Conservation (phyloP, 768 basidiomycete genomes). For the Termitomyces heimii region DNA sequence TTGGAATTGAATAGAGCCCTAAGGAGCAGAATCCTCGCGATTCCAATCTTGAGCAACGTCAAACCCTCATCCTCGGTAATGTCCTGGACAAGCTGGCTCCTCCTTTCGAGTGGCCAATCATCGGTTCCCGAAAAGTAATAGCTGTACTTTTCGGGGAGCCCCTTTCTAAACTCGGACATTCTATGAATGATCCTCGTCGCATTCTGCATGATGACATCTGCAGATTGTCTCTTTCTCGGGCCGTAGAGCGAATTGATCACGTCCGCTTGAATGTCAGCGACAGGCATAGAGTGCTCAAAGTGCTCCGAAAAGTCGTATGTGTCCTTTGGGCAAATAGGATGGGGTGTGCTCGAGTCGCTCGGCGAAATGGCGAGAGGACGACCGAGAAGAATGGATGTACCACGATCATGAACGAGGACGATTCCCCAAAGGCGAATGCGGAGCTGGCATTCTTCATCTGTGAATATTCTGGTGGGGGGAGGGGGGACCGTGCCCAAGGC, state of each 20-base stretch:
- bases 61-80: constrained; percentile 80
- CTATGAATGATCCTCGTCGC: constrained; percentile 76
- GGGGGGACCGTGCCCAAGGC: constrained; percentile 5
- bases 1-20: constrained; percentile 76
- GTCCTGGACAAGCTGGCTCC: constrained; percentile 58
- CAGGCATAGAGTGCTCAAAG: constrained; percentile 67
- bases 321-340: constrained; percentile 47
- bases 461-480: constrained; percentile 36
- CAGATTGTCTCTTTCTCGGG: constrained; percentile 63
- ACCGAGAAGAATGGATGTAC: constrained; percentile 82
- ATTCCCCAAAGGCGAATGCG: constrained; percentile 84
- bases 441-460: constrained; percentile 69
- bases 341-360: constrained; percentile 78
- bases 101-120: constrained; percentile 66
- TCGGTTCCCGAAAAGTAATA: constrained; percentile 73
- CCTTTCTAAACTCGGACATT: constrained; percentile 63
- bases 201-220: constrained; percentile 67
- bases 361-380: constrained; percentile 80
- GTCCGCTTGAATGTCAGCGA: constrained; percentile 83
- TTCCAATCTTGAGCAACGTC: constrained; percentile 78
- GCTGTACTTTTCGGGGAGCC: constrained; percentile 67
- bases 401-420: constrained; percentile 81
- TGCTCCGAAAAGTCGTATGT: constrained; percentile 64
- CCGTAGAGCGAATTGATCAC: constrained; percentile 84
- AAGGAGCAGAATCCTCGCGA: constrained; percentile 70